phyloP scores from a whole-genome alignment of 495 filamentous ascomycete species.

The Aspergillus nanangensis region DNA sequence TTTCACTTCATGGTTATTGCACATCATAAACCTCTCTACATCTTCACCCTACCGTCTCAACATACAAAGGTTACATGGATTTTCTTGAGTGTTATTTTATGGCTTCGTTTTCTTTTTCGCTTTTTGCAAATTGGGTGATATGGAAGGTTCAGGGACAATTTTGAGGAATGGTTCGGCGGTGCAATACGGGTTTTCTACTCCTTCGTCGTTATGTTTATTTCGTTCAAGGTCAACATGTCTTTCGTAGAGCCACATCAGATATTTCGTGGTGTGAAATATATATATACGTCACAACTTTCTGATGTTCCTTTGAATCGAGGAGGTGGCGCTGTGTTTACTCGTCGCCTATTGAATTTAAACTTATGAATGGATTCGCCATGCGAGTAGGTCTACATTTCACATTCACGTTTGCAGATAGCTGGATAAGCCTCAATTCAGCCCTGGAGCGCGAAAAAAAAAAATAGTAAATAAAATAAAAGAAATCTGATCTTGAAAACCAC shows the following conservation, averaged over 20 bases:
- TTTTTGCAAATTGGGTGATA: constrained; percentile 4
- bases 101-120: constrained; percentile 4
- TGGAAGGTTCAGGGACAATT: constrained; percentile 4
- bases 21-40: background rate
- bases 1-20: constrained; percentile 4
- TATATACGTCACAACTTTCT: constrained; percentile 1
- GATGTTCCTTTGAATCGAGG: too few relatives aligned
- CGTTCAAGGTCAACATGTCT: background rate
- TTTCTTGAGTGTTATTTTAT: background rate
- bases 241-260: background rate
- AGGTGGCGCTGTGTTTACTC: too few relatives aligned
- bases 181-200: background rate
- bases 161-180: constrained; percentile 1
- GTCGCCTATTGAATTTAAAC: too few relatives aligned
- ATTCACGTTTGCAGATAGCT: too few relatives aligned
- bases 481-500: background rate
- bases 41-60: background rate
- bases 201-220: background rate
- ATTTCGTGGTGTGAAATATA: background rate
- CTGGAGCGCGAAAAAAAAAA: background rate
- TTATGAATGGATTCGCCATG: too few relatives aligned
- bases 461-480: background rate
- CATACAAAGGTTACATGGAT: constrained; percentile 7
- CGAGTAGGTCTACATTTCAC: too few relatives aligned
- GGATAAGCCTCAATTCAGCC: too few relatives aligned